Evolutionary conservation across 2,329 filamentous ascomycete genomes (phyloP), one percentile per base, ranked within the genome.

Genomic region (Pestalotiopsis sp.): DNA sequence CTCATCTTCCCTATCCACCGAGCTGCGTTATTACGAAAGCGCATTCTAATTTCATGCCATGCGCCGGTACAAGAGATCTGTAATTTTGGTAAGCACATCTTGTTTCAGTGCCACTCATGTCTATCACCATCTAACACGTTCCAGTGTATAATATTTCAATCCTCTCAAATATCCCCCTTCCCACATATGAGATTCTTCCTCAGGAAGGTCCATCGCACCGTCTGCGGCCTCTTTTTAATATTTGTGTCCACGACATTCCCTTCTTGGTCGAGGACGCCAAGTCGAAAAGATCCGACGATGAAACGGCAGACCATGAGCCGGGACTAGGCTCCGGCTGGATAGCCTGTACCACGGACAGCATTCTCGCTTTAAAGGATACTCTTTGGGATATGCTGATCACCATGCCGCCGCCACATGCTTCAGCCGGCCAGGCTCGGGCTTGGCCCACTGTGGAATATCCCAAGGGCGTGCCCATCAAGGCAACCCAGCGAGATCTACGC

Each of bases 271-370:
- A 89, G 68, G 86, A 92, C 71, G 85, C 85, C n/a, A 82, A 85
- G 27, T 81, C 82, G 2, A 66, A 62, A 80, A 80, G 62, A 83
- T 82, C 76, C 79, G 75, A 71, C 76, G 68, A 70, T 56, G 60
- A 70, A 5, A 23, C 77, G n/a, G 70, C 73, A 7, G 76, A 79
- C 41, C 76, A 74, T 57, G 78, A 81, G 58, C 86, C 84, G 27
- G 85, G 89, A 57, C 78, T 81, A 27, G 85, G 85, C 40, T 82
- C 86, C 14, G 93, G 94, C 52, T 99, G 95, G 94, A 91, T 97
- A 69, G 96, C 95, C 13, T 98, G 95, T 80, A 98, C 95, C 3
- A 98, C 95, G 1, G 96, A 99, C 81, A 95, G 93, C 76, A 96
- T 99, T 69, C 86, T 99, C 14, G 90, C 90, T 61, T 92, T 93